Evolutionary conservation across 306 rosid genomes (phyloP).

Genomic region (Glycine tomentella): DNA sequence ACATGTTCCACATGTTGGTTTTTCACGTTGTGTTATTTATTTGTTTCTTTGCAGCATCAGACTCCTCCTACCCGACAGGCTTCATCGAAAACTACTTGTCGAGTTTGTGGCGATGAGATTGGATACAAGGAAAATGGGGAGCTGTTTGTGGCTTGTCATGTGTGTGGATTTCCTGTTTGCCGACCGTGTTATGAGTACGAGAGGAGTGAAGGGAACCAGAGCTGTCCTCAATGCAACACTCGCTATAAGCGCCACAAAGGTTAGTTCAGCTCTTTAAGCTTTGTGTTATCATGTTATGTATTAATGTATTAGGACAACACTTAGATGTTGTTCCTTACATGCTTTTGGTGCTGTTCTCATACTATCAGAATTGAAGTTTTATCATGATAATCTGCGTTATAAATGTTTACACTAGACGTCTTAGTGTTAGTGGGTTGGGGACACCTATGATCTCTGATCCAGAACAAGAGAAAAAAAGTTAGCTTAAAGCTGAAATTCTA

Average conservation of each 20-base stretch:
- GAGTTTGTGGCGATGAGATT: conserved; percentile 91
- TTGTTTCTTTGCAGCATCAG: conserved; percentile 54
- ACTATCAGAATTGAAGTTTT: background rate
- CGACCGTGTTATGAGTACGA: conserved; percentile 91
- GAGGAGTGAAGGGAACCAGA: conserved; percentile 89
- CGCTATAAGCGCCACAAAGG: conserved; percentile 93
- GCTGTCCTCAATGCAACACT: conserved; percentile 90
- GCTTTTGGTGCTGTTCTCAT: background rate
- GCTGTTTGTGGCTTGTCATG: conserved; percentile 83
- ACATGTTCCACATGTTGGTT: conserved; percentile 7
- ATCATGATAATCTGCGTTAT: background rate
- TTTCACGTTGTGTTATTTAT: background rate
- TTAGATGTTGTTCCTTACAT: background rate
- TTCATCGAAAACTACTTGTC: conserved; percentile 56
- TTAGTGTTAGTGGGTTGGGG: no score
- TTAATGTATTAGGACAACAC: background rate
- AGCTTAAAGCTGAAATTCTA: background rate
- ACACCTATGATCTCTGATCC: no score
- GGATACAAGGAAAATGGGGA: conserved; percentile 75
- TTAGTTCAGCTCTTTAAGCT: conserved; percentile 18
- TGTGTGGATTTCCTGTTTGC: conserved; percentile 89
- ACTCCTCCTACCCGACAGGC: conserved; percentile 56
- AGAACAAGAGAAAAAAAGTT: no score
- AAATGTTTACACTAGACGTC: background rate
- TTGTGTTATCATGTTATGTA: background rate